Evolutionary conservation across 2,329 filamentous ascomycete genomes (phyloP).

Genomic region (Ceratocystis cacaofunesta): DNA sequence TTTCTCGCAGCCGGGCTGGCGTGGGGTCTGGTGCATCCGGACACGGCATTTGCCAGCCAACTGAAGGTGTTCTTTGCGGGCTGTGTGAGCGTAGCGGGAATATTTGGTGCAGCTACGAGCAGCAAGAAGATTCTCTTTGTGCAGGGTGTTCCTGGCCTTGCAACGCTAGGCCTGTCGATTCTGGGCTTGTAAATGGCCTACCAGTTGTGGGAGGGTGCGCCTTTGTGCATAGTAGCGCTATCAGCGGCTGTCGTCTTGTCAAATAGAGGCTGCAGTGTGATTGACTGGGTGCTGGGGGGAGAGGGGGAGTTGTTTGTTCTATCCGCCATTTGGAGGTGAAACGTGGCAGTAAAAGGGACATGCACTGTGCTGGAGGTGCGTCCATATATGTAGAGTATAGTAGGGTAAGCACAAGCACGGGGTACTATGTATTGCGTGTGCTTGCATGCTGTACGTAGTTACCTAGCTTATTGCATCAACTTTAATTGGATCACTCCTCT

Average conservation of each 20-base stretch:
- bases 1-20: conserved; percentile 35
- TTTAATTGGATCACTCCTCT: too few species aligned
- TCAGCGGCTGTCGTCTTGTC: too few species aligned
- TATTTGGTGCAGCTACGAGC: conserved; percentile 31
- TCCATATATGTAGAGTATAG: too few species aligned
- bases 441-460: neutral
- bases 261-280: too few species aligned
- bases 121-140: conserved; percentile 30
- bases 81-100: conserved; percentile 31
- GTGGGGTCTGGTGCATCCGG: conserved; percentile 35
- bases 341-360: too few species aligned
- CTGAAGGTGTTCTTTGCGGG: conserved; percentile 34
- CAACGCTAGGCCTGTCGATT: conserved; percentile 21
- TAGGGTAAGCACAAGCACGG: too few species aligned
- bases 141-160: conserved; percentile 27
- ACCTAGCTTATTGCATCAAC: neutral
- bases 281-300: too few species aligned
- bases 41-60: conserved; percentile 28
- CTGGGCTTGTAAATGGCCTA: conserved; percentile 17
- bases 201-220: neutral
- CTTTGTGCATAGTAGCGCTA: neutral
- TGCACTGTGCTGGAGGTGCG: too few species aligned
- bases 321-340: too few species aligned
- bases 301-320: too few species aligned
- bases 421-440: too few species aligned